phyloP scores from a whole-genome alignment of 345 rosid genomes.

The Lumnitzera littorea region DNA sequence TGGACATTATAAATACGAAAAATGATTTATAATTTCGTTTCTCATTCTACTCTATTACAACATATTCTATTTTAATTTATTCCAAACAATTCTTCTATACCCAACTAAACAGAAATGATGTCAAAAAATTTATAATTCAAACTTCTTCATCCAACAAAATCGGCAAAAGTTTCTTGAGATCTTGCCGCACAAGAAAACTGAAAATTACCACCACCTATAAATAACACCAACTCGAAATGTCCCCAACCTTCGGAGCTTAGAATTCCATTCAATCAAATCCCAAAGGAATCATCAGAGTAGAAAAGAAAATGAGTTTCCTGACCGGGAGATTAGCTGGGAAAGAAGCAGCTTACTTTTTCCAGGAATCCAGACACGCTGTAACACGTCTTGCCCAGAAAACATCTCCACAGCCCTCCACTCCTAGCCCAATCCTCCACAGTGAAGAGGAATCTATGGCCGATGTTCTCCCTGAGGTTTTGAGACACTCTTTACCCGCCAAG shows the following conservation, averaged over 20 bases:
- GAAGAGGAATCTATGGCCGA: constrained; percentile 38
- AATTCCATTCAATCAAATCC: no score
- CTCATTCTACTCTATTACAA: no score
- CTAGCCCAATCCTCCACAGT: constrained; percentile 1
- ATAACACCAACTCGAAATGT: no score
- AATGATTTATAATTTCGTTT: no score
- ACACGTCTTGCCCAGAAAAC: constrained; percentile 67
- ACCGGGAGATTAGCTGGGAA: constrained; percentile 80
- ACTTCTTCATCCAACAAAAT: not conserved
- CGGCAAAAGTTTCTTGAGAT: not conserved
- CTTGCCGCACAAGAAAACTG: no score
- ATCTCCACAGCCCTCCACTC: constrained; percentile 21
- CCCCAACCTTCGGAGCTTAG: no score
- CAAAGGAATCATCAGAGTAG: not conserved
- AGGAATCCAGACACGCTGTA: constrained; percentile 83
- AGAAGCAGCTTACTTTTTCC: constrained; percentile 85
- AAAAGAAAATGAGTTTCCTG: constrained; percentile 64
- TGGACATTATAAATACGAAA: no score
- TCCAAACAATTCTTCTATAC: no score
- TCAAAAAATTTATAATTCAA: not conserved
- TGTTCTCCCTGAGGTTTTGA: constrained; percentile 79
- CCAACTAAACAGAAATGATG: no score
- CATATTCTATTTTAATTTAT: no score
- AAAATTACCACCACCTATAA: no score
- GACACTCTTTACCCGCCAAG: constrained; percentile 73